phyloP scores from a whole-genome alignment of 331 rosid genomes.

The Erythrophleum ivorense region DNA sequence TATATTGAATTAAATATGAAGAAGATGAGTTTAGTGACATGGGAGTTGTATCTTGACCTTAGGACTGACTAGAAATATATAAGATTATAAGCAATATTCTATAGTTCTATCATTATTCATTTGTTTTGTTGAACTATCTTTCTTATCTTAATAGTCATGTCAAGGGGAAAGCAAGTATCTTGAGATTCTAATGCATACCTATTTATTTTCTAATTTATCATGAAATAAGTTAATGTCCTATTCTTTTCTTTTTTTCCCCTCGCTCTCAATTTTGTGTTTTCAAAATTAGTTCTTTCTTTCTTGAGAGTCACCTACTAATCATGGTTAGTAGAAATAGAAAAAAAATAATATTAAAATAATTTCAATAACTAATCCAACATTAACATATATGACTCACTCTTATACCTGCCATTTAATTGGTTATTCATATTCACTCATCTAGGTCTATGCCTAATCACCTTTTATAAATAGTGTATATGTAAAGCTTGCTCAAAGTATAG shows the following conservation, averaged over 20 bases:
- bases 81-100: neutral
- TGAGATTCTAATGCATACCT: neutral
- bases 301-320: no score
- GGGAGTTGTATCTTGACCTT: neutral
- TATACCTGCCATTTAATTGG: no score
- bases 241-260: neutral
- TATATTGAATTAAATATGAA: constrained; percentile 8
- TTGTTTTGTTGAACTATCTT: neutral
- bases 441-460: no score
- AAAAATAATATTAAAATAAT: no score
- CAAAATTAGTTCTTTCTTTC: neutral
- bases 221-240: neutral
- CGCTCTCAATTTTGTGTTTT: neutral
- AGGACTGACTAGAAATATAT: neutral
- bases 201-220: neutral
- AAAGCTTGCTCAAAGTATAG: no score
- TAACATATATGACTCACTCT: neutral
- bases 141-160: neutral
- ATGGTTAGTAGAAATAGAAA: no score
- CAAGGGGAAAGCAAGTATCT: neutral
- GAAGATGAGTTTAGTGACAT: neutral
- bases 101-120: neutral
- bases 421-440: no score
- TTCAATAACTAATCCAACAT: no score
- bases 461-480: no score